Base-by-base conservation (phyloP, 2,329 filamentous ascomycete genomes). In the Botrytis fragariae region DNA sequence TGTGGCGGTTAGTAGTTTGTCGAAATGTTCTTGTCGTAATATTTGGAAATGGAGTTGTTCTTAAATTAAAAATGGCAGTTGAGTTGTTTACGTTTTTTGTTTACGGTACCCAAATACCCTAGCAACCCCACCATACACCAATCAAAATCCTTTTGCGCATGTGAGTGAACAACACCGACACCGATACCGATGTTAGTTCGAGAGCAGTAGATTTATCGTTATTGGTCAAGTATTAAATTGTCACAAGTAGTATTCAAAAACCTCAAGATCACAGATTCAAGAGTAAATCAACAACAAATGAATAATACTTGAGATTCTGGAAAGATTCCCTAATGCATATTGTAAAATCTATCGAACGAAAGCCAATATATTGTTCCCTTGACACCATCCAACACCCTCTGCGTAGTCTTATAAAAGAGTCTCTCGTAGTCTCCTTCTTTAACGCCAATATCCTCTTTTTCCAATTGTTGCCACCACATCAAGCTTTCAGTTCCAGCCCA, bases 61-160 rank as follows among this genome's bases (percentile, higher is more conserved):
- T 32, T 12, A 1, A 29, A 68, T 57, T 29, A 5, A 57, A 68
- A 35, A 68, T 29, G 32, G 32, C 29, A 20, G 14, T 57, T 57
- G 32, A 16, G 22, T 57, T 69, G 65, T 69, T 69, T 69, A 59
- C 65, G 6, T 57, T 69, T 69, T 48, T 44, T 59, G 48, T 42
- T 54, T 57, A 57, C 51, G 5, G 14, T 9, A 29, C 51, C n/a
- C 51, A 57, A 57, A 57, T 29, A 57, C 65, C 65, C n/a, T 25
- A 32, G 48, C 65, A 69, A 69, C 65, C 65, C 29, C 51, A 64
- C 16, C 42, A 44, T 14, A 39, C 35, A 61, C 51, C 51, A 61
- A 61, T 61, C 22, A 37, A 61, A 61, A 61, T 25, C 22, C 35
- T 37, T 16, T 12, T 39, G 22, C 16, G 35, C 5, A 39, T 57